phyloP scores from a whole-genome alignment of 306 rosid species.

The Styphnolobium japonicum region DNA sequence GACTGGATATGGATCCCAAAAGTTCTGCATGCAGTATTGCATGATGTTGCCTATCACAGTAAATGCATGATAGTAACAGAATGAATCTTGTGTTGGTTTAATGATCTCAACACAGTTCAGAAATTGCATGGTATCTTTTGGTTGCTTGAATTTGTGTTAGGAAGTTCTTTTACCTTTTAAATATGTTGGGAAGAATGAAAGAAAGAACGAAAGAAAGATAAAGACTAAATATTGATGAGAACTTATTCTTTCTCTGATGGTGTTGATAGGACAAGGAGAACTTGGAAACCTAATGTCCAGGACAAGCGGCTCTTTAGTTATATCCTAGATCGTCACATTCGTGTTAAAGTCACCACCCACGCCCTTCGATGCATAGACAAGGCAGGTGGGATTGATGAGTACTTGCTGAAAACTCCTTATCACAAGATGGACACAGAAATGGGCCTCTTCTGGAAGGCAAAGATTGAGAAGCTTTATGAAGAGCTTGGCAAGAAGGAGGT shows the following conservation, averaged over 20 bases:
- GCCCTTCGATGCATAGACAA: slow-evolving; percentile 94
- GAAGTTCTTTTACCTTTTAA: slow-evolving; percentile 3
- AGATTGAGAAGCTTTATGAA: slow-evolving; percentile 73
- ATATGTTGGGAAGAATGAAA: background rate
- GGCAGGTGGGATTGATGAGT: slow-evolving; percentile 94
- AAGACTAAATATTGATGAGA: background rate
- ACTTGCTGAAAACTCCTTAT: slow-evolving; percentile 90
- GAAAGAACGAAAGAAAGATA: background rate
- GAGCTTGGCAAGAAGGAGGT: slow-evolving; percentile 72
- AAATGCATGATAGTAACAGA: background rate
- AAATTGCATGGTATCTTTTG: slow-evolving; percentile 3
- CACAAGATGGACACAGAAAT: slow-evolving; percentile 88
- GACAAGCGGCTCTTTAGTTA: slow-evolving; percentile 93
- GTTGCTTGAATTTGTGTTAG: slow-evolving; percentile 8
- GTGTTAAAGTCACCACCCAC: slow-evolving; percentile 86
- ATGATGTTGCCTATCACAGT: background rate
- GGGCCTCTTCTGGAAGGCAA: slow-evolving; percentile 88
- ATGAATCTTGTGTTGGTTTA: background rate
- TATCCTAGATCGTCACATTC: slow-evolving; percentile 77
- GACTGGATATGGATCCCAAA: background rate
- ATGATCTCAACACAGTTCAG: background rate
- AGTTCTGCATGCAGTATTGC: background rate
- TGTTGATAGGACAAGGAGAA: slow-evolving; percentile 68
- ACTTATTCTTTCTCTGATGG: slow-evolving; percentile 27
- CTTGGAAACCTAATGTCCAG: slow-evolving; percentile 95